A percentile compares a stretch with the other conserved stretches of the same genome.
Conservation (phyloP, 768 basidiomycete species). For the Trametes coccinea region DNA sequence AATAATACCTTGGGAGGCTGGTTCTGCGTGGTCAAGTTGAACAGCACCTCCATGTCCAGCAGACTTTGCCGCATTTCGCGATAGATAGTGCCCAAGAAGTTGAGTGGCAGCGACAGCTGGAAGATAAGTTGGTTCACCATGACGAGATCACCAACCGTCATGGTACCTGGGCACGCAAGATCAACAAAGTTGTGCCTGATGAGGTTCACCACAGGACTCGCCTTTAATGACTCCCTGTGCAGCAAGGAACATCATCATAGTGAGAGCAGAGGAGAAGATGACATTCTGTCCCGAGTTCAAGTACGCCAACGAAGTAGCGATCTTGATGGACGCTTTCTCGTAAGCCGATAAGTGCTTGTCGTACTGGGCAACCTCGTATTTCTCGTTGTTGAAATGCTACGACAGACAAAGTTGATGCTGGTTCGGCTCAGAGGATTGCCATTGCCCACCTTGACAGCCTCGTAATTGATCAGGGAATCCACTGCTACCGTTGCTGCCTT, state of each 20-base stretch:
- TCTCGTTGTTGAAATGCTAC: constrained; percentile 97
- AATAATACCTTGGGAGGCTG: constrained; percentile 59
- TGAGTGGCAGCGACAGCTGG: constrained; percentile 93
- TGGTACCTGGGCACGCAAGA: constrained; percentile 63
- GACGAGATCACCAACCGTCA: constrained; percentile 98
- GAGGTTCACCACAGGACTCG: constrained; percentile 29
- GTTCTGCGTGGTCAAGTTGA: constrained; percentile 85
- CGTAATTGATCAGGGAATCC: constrained; percentile 96
- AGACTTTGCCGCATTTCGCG: constrained; percentile 95
- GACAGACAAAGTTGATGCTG: neutral
- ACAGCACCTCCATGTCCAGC: constrained; percentile 95
- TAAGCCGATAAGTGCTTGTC: constrained; percentile 85
- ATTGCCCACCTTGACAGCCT: constrained; percentile 86
- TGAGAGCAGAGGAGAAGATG: constrained; percentile 93
- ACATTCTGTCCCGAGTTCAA: constrained; percentile 97
- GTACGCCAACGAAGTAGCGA: constrained; percentile 90
- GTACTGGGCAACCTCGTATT: constrained; percentile 87
- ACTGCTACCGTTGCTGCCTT: constrained; percentile 92
- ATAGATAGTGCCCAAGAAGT: constrained; percentile 96
- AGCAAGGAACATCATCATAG: constrained; percentile 93
- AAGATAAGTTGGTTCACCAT: constrained; percentile 99
- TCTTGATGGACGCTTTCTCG: constrained; percentile 90
- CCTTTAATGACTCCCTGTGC: constrained; percentile 94
- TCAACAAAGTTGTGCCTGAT: neutral
- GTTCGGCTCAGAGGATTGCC: neutral